Conservation (phyloP, 208 protist genomes). For the Acanthamoeba royreba region DNA sequence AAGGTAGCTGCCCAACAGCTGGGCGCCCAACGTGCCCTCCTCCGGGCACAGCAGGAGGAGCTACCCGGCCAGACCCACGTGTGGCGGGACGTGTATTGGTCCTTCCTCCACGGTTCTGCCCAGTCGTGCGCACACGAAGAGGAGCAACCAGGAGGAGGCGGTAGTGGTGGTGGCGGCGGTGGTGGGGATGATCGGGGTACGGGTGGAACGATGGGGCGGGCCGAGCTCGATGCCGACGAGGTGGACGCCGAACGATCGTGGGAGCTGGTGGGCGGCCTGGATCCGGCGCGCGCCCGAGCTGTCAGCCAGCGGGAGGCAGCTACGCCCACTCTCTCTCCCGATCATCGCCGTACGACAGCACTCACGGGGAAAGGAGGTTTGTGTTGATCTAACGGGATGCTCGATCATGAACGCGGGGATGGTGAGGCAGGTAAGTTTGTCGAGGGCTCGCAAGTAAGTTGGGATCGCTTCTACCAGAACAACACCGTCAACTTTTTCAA, state of each 20-base stretch:
- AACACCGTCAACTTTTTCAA: conserved; percentile 38
- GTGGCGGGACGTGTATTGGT: not conserved
- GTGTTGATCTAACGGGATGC: not conserved
- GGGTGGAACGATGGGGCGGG: too few relatives aligned
- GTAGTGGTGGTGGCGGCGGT: not conserved
- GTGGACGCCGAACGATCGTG: not conserved
- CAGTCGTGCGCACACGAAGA: too few relatives aligned
- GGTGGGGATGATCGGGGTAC: too few relatives aligned
- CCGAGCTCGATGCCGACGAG: not conserved
- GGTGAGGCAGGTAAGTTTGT: conserved; percentile 5
- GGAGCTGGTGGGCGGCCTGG: not conserved
- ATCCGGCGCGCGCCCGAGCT: not conserved
- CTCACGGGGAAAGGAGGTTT: not conserved
- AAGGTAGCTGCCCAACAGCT: not conserved
- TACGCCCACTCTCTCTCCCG: not conserved
- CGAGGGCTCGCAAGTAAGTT: not conserved
- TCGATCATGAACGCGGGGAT: too few relatives aligned
- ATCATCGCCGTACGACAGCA: not conserved
- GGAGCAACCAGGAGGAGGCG: not conserved
- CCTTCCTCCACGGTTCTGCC: not conserved
- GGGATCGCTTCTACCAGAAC: not conserved
- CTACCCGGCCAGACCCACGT: not conserved
- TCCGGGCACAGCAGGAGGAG: not conserved
- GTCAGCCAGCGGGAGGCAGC: not conserved
- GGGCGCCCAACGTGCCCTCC: not conserved